Conservation (phyloP, 2,329 filamentous ascomycete species). For the Aspergillus cejpii region DNA sequence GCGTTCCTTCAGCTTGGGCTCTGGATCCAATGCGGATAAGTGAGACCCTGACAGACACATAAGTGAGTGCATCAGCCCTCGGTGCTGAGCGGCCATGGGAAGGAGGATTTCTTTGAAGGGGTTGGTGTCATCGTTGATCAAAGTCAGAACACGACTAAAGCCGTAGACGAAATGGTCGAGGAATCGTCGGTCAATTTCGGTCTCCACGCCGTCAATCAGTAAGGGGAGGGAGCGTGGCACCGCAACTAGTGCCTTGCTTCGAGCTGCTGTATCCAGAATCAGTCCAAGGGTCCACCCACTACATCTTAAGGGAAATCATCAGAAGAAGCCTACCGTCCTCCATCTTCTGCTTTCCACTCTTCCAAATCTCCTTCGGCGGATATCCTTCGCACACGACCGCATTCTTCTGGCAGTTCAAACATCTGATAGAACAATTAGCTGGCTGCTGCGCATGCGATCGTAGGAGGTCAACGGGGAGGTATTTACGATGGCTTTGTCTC, state of each 20-base stretch:
- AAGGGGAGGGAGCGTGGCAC: conserved; percentile 46
- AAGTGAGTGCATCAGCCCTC: conserved; percentile 84
- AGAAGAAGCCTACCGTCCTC: conserved; percentile 50
- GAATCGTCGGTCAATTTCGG: conserved; percentile 68
- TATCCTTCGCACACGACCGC: conserved; percentile 88
- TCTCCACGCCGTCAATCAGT: conserved; percentile 76
- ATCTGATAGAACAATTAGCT: conserved; percentile 17
- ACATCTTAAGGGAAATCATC: background rate
- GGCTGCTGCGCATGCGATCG: conserved; percentile 4
- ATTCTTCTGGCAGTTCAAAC: conserved; percentile 84
- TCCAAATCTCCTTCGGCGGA: conserved; percentile 79
- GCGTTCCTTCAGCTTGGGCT: conserved; percentile 47
- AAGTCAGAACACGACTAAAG: conserved; percentile 71
- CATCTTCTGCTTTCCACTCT: conserved; percentile 69
- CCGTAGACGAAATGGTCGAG: conserved; percentile 76
- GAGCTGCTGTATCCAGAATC: conserved; percentile 17
- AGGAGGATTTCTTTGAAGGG: conserved; percentile 80
- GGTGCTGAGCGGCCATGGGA: conserved; percentile 70
- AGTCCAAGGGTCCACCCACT: background rate
- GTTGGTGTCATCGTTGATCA: conserved; percentile 73
- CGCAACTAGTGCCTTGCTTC: conserved; percentile 28
- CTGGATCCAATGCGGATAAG: conserved; percentile 48
- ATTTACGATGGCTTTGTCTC: conserved; percentile 41
- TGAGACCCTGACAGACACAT: conserved; percentile 77
- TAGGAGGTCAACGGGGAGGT: conserved; percentile 14